Conservation (phyloP, 441 rosid species). For the Breynia disticha region DNA sequence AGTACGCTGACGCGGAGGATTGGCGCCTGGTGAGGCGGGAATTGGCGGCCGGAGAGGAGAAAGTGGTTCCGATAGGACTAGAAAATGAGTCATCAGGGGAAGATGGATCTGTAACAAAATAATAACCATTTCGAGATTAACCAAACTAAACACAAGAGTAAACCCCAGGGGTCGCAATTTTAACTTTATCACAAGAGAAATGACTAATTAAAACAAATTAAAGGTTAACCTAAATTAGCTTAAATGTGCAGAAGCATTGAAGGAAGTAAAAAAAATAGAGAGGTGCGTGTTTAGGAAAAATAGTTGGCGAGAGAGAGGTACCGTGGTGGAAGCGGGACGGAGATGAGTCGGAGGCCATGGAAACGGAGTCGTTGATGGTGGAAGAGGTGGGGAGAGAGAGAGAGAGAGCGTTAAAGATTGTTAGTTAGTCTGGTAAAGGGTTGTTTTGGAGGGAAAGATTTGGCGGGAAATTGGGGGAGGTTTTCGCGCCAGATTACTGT, state of each 20-base stretch:
- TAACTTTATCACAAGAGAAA: too few species aligned
- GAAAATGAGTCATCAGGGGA: slow-evolving; percentile 64
- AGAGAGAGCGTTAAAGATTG: neutral
- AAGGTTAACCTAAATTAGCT: neutral
- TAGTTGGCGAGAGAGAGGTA: slow-evolving; percentile 11
- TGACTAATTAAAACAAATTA: neutral
- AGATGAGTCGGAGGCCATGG: slow-evolving; percentile 75
- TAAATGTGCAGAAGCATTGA: too few species aligned
- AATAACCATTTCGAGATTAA: neutral
- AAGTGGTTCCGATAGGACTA: slow-evolving; percentile 60
- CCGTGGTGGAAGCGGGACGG: slow-evolving; percentile 37
- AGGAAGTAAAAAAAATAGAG: neutral
- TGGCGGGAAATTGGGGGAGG: too few species aligned
- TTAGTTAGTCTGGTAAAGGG: slow-evolving; percentile 1
- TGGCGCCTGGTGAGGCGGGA: slow-evolving; percentile 13
- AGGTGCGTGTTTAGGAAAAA: neutral
- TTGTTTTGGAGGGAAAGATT: slow-evolving; percentile 4
- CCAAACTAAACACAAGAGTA: neutral
- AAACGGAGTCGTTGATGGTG: slow-evolving; percentile 1
- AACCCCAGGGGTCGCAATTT: too few species aligned
- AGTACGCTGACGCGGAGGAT: slow-evolving; percentile 36
- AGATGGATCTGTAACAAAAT: slow-evolving; percentile 42
- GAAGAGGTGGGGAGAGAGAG: slow-evolving; percentile 5
- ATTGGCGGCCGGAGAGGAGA: slow-evolving; percentile 47
- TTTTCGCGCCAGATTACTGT: neutral